phyloP scores from a whole-genome alignment of 495 filamentous ascomycete genomes.

The Massariosphaeria phaeospora region DNA sequence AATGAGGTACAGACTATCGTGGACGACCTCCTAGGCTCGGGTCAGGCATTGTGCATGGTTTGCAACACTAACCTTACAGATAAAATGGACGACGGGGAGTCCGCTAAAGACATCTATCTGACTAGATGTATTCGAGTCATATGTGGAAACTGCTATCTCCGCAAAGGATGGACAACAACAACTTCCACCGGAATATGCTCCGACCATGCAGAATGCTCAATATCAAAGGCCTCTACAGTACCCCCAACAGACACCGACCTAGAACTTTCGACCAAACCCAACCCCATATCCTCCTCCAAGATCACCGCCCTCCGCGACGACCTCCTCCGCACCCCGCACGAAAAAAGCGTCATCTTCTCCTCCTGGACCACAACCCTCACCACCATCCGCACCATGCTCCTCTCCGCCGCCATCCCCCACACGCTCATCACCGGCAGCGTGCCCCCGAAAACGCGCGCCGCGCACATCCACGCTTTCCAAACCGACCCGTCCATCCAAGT shows the following conservation, averaged over 20 bases:
- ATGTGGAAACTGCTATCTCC: too few species aligned
- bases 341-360: background rate
- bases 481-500: background rate
- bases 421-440: background rate
- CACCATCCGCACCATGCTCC: slow-evolving; percentile 1
- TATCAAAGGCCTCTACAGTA: too few species aligned
- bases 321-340: background rate
- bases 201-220: too few species aligned
- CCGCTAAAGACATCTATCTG: background rate
- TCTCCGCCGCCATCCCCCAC: background rate
- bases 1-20: background rate
- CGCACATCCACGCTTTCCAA: background rate
- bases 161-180: too few species aligned
- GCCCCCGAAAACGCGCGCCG: background rate
- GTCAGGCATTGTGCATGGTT: background rate
- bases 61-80: background rate
- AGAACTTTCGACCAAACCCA: too few species aligned
- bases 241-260: too few species aligned
- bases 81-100: background rate
- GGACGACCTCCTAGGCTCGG: background rate
- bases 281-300: too few species aligned
- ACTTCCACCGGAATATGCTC: too few species aligned
- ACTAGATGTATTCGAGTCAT: background rate
- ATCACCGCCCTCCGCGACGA: too few species aligned
- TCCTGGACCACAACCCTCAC: background rate